A percentile compares a stretch with the other conserved stretches of the same genome.
These are phyloP conservation scores for Bathelium albidoporum DNA, from an alignment of 495 filamentous ascomycete species.

Conservation along the genomic window DNA sequence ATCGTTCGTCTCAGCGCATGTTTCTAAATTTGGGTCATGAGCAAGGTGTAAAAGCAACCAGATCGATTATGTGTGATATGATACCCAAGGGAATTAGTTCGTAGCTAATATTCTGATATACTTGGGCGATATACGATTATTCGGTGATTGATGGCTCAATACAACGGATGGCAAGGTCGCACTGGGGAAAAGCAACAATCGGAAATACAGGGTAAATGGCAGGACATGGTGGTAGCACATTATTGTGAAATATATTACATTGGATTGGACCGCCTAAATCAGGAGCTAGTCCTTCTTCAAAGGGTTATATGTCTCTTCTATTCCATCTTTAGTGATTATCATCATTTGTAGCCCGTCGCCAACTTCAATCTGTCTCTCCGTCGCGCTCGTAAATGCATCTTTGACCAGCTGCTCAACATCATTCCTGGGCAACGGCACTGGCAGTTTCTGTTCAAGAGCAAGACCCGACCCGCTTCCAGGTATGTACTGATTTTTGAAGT, in stretches of 20 bases:
- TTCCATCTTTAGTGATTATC: constrained; percentile 75
- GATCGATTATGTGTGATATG: neutral
- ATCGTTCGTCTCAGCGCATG: neutral
- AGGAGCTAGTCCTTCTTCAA: constrained; percentile 75
- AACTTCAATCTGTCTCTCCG: constrained; percentile 97
- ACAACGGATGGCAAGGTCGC: too few relatives aligned
- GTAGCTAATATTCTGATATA: too few relatives aligned
- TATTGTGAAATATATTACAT: constrained; percentile 2
- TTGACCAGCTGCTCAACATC: constrained; percentile 80
- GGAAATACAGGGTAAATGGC: neutral
- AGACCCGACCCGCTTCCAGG: constrained; percentile 81
- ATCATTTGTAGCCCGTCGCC: constrained; percentile 95
- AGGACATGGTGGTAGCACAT: neutral
- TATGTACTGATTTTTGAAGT: constrained; percentile 97
- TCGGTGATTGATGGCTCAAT: too few relatives aligned
- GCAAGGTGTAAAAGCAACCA: neutral
- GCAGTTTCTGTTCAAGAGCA: constrained; percentile 56
- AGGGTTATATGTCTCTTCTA: constrained; percentile 71
- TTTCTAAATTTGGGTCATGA: neutral
- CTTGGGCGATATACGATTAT: too few relatives aligned
- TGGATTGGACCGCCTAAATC: neutral
- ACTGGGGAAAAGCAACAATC: neutral
- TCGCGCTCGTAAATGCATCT: constrained; percentile 95
- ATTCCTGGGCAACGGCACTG: constrained; percentile 54
- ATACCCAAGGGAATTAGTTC: neutral